These are phyloP conservation scores for Suillus fuscotomentosus DNA, from an alignment of 768 basidiomycete species.

Conservation along the genomic window DNA sequence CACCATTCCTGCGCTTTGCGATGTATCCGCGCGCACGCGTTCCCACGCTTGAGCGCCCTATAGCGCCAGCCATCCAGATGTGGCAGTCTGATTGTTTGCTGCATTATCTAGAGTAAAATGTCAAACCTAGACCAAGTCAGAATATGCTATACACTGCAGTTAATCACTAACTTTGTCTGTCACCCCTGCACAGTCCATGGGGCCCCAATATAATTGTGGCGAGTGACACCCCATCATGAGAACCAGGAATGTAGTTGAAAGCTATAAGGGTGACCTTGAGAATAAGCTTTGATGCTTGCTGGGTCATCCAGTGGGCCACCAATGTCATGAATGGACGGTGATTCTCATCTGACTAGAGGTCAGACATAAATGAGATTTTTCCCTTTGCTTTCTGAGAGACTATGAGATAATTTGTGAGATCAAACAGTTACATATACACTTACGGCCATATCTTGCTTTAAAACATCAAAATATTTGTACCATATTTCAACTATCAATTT, in stretches of 20 bases:
- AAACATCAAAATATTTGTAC: background rate
- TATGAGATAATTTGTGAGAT: background rate
- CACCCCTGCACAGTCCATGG: background rate
- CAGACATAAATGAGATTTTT: constrained; percentile 25
- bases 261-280: constrained; percentile 10
- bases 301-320: constrained; percentile 29
- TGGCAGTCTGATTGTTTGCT: constrained; percentile 13
- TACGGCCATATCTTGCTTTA: background rate
- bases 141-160: constrained; percentile 1
- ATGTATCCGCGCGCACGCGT: too few species aligned
- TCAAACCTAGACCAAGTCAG: constrained; percentile 12
- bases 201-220: background rate
- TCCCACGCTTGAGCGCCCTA: too few species aligned
- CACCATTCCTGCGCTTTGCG: too few species aligned
- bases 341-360: constrained; percentile 33
- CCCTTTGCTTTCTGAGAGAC: constrained; percentile 2
- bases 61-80: too few species aligned
- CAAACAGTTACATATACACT: background rate
- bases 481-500: constrained; percentile 3
- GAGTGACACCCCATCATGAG: constrained; percentile 9
- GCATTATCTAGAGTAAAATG: constrained; percentile 14
- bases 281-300: background rate
- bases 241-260: constrained; percentile 12
- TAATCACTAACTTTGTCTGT: background rate
- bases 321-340: constrained; percentile 30